phyloP scores from a whole-genome alignment of 192 early-diverging fungal species.

The Coemansia sp. region DNA sequence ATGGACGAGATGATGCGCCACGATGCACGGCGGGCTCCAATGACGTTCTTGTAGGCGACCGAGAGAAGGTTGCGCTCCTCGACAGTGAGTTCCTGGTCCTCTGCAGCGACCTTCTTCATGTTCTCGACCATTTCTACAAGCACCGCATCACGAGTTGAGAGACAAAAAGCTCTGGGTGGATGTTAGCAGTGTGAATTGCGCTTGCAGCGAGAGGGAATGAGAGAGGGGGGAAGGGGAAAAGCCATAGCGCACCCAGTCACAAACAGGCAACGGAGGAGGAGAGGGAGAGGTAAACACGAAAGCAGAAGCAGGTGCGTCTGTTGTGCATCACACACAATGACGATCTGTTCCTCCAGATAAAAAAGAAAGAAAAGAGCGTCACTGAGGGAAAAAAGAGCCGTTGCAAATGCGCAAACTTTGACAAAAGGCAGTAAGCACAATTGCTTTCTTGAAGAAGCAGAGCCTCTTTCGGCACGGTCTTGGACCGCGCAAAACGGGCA shows the following conservation, averaged over 20 bases:
- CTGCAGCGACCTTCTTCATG: slow-evolving; percentile 69
- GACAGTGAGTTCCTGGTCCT: slow-evolving; percentile 73
- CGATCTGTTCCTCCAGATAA: not conserved
- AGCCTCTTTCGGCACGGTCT: not conserved
- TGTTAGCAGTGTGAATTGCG: not conserved
- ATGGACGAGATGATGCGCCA: slow-evolving; percentile 98
- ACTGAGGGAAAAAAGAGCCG: too few species aligned
- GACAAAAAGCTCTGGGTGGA: not conserved
- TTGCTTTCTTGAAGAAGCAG: not conserved
- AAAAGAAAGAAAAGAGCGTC: too few species aligned
- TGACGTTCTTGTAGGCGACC: slow-evolving; percentile 98
- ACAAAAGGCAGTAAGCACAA: not conserved
- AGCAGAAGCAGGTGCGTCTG: not conserved
- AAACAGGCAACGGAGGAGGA: too few species aligned
- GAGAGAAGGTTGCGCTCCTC: slow-evolving; percentile 98
- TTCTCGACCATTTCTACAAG: slow-evolving; percentile 81
- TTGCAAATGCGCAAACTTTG: too few species aligned
- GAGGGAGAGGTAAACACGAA: not conserved
- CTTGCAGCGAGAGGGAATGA: too few species aligned
- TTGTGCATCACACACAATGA: not conserved
- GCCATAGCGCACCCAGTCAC: not conserved
- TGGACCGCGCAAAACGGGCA: not conserved
- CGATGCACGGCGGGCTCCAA: slow-evolving; percentile 94
- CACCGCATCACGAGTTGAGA: not conserved
- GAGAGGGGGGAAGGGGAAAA: too few species aligned